Evolutionary conservation across 257 asterid species (phyloP).

Genomic region (Nicotiana otophora): DNA sequence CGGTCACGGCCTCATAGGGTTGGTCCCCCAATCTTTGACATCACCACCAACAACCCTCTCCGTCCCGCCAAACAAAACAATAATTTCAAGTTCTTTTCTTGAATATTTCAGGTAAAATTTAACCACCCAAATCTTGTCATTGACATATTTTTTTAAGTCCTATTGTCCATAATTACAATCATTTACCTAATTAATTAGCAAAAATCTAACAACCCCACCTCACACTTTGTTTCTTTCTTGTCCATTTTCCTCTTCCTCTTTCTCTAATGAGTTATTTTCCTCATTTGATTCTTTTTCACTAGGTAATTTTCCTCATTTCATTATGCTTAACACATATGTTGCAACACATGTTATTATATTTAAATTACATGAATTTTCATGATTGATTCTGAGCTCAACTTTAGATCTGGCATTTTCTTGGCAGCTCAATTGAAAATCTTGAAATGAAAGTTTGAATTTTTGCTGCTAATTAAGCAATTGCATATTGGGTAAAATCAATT

Average conservation of each 20-base stretch:
- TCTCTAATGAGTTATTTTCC: neutral
- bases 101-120: neutral
- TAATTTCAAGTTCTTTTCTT: neutral
- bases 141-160: neutral
- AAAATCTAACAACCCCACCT: neutral
- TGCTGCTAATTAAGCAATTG: constrained; percentile 1
- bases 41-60: neutral
- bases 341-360: neutral
- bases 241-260: neutral
- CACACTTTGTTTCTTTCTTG: neutral
- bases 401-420: neutral
- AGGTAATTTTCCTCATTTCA: neutral
- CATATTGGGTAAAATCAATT: constrained; percentile 19
- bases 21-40: constrained; percentile 1
- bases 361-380: neutral
- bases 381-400: neutral
- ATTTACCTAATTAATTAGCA: neutral
- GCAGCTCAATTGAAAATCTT: neutral
- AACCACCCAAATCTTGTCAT: neutral
- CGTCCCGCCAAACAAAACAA: neutral
- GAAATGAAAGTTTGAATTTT: neutral
- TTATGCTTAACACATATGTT: neutral
- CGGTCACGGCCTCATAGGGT: neutral
- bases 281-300: neutral
- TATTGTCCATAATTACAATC: neutral